Evolutionary conservation across 164 flowering plant species (phyloP).

Genomic region (Aristolochia contorta): DNA sequence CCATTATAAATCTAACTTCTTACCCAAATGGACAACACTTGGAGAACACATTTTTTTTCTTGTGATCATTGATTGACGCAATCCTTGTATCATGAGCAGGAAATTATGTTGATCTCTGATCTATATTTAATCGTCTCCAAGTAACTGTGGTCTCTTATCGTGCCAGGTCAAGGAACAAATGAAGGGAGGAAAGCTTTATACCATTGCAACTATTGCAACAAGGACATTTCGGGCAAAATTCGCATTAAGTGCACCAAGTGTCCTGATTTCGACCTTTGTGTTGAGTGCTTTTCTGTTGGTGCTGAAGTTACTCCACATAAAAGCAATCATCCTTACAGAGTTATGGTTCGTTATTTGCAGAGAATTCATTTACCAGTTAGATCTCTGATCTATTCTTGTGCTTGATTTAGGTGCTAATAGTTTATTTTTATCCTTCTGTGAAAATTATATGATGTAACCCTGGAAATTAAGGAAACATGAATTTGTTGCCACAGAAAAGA

Average conservation of each 20-base stretch:
- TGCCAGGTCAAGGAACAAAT: slow-evolving; percentile 42
- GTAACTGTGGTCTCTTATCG: slow-evolving; percentile 4
- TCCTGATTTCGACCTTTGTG: slow-evolving; percentile 82
- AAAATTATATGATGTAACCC: too few species aligned
- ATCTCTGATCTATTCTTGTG: not conserved
- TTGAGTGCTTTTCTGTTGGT: slow-evolving; percentile 91
- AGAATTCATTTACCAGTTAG: not conserved
- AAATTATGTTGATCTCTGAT: not conserved
- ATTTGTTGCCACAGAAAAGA: not conserved
- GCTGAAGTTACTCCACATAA: slow-evolving; percentile 81
- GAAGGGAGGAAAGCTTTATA: slow-evolving; percentile 65
- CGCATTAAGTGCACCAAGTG: slow-evolving; percentile 68
- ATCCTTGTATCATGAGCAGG: too few species aligned
- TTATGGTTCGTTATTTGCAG: slow-evolving; percentile 54
- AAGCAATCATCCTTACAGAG: slow-evolving; percentile 77
- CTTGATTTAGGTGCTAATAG: not conserved
- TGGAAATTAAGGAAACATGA: not conserved
- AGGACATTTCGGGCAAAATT: slow-evolving; percentile 67
- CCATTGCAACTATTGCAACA: slow-evolving; percentile 80
- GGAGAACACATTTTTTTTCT: too few species aligned
- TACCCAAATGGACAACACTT: too few species aligned
- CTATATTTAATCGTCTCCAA: not conserved
- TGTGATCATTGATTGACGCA: too few species aligned
- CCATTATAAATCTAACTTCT: too few species aligned
- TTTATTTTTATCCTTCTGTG: not conserved